Evolutionary conservation across 805 yeast species (phyloP).

Genomic region (Lipomyces japonicus): DNA sequence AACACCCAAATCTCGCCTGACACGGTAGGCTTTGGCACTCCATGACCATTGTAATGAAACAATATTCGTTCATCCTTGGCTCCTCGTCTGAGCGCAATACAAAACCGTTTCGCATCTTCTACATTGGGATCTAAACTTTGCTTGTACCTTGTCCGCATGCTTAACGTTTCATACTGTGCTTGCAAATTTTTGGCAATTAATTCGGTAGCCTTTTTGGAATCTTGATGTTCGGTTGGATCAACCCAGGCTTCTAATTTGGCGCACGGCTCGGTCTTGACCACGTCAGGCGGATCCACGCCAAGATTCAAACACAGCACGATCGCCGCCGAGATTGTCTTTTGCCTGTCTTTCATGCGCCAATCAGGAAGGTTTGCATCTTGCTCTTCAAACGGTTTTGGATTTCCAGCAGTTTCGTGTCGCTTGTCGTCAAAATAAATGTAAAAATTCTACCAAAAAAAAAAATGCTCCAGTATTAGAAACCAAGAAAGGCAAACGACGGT

Average conservation of each 20-base stretch:
- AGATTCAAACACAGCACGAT: slow-evolving; percentile 82
- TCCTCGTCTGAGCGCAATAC: slow-evolving; percentile 79
- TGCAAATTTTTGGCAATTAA: slow-evolving; percentile 86
- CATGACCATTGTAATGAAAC: slow-evolving; percentile 97
- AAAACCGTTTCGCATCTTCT: slow-evolving; percentile 88
- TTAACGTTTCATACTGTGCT: slow-evolving; percentile 81
- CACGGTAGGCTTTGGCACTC: slow-evolving; percentile 95
- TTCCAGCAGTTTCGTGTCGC: slow-evolving; percentile 86
- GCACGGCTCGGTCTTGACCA: slow-evolving; percentile 86
- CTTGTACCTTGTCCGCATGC: slow-evolving; percentile 82
- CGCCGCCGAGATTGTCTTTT: slow-evolving; percentile 90
- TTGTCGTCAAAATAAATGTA: slow-evolving; percentile 86
- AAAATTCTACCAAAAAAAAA: slow-evolving; percentile 47
- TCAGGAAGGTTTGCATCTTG: slow-evolving; percentile 61
- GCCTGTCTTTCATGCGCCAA: slow-evolving; percentile 92
- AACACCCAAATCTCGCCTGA: slow-evolving; percentile 98
- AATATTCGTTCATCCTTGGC: slow-evolving; percentile 91
- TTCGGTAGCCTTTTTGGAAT: slow-evolving; percentile 86
- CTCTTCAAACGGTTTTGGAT: slow-evolving; percentile 48
- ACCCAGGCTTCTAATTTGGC: slow-evolving; percentile 92
- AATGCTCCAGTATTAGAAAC: background rate
- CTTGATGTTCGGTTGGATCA: slow-evolving; percentile 77
- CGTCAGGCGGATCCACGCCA: slow-evolving; percentile 97
- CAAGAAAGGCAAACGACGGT: background rate
- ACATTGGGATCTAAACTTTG: slow-evolving; percentile 92